Conservation (phyloP, 2,329 filamentous ascomycete genomes). For the Cyclaneusma minus region DNA sequence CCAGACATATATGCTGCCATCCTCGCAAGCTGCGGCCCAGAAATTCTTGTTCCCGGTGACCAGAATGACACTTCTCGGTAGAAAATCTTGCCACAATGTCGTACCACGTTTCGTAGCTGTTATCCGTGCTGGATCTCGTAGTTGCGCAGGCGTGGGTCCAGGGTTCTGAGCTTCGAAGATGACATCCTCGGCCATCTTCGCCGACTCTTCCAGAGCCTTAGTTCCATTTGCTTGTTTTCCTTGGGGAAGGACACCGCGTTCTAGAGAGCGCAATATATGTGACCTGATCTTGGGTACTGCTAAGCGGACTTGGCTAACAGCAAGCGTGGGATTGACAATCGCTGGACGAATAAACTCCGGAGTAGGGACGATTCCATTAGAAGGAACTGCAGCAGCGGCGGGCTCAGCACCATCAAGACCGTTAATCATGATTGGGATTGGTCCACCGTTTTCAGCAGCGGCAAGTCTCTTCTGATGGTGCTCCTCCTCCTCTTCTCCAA, state of each 20-base stretch:
- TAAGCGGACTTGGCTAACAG: conserved; percentile 69
- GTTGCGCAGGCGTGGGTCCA: conserved; percentile 38
- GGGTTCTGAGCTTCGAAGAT: conserved; percentile 86
- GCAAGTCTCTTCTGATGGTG: conserved; percentile 42
- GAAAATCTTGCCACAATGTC: conserved; percentile 82
- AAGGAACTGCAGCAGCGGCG: conserved; percentile 41
- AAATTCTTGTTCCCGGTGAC: conserved; percentile 82
- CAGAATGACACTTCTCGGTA: conserved; percentile 75
- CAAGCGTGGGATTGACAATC: conserved; percentile 66
- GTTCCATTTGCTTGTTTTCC: conserved; percentile 22
- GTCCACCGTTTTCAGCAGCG: conserved; percentile 45
- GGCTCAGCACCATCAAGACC: conserved; percentile 64
- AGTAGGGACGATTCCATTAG: conserved; percentile 47
- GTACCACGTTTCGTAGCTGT: conserved; percentile 68
- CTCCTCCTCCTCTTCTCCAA: conserved; percentile 54
- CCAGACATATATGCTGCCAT: conserved; percentile 82
- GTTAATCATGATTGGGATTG: conserved; percentile 61
- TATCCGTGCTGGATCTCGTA: conserved; percentile 69
- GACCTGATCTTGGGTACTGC: conserved; percentile 76
- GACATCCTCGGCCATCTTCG: conserved; percentile 50
- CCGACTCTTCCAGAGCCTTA: conserved; percentile 40
- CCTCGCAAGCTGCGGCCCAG: conserved; percentile 87
- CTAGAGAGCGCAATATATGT: conserved; percentile 69
- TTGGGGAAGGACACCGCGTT: conserved; percentile 42
- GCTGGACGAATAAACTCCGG: conserved; percentile 82